Evolutionary conservation across 2,329 filamentous ascomycete species (phyloP), one percentile per base, ranked within the genome.

Genomic region (Trichoderma breve): DNA sequence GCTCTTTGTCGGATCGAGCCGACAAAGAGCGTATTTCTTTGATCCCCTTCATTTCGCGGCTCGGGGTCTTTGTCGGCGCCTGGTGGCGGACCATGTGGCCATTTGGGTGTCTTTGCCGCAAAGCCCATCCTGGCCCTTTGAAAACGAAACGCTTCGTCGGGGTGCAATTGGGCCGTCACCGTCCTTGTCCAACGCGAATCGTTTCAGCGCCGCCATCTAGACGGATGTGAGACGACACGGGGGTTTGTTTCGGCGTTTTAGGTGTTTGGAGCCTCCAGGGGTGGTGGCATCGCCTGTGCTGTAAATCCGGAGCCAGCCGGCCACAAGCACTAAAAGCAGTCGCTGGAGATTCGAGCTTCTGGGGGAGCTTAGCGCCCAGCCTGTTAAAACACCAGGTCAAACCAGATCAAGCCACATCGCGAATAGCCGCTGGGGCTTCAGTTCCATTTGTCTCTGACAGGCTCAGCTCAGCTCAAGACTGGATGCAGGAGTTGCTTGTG

Each of bases 241-340:
- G 64, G 60, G 71, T 51, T 64, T 53, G 43, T 68, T 58, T 36
- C 39, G 58, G 36, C 21, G 70, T 60, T 60, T 66, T 66, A 66
- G 61, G 47, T 36, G 62, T 66, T 70, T 64, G 60, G 47, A 63
- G 26, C 14, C 12, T n/a, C n/a, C 26, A 32, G 47, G 32, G 51
- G 43, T 6, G 26, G 18, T n/a, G 6, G 61, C 53, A 43, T 32
- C 26, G 47, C 47, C 51, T 26, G 43, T 3, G 30, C 43, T 57
- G 53, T 61, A 61, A 69, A 60, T 65, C 61, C 69, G 69, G 71
- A 67, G 64, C 57, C 64, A 72, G 70, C 62, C 70, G 63, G 69
- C 69, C 61, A 60, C 61, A 47, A 36, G 34, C 34, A 36, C 34
- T 36, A 36, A 47, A 60, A 60, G 24, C 61, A 18, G 21, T 30